Evolutionary conservation across 441 rosid species (phyloP).

Genomic region (Erodium texanum): DNA sequence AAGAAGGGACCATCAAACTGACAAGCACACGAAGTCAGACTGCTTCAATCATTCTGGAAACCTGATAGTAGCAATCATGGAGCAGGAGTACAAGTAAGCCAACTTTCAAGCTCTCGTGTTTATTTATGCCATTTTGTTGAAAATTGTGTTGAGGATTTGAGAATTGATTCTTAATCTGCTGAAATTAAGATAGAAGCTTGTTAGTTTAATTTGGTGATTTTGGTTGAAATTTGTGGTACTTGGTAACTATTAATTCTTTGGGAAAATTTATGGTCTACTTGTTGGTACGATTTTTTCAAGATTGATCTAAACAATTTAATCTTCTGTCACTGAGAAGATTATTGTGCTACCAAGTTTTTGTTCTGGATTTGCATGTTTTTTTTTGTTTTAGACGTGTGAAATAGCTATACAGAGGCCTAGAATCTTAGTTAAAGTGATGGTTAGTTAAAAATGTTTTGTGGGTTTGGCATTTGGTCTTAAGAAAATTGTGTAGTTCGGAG

Average conservation of each 20-base stretch:
- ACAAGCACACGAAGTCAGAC: neutral
- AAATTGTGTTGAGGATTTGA: neutral
- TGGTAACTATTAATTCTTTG: neutral
- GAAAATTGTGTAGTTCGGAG: neutral
- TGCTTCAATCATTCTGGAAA: neutral
- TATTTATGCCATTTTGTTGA: neutral
- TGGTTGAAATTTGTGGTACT: neutral
- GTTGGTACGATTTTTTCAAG: neutral
- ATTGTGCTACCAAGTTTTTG: neutral
- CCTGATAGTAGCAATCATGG: neutral
- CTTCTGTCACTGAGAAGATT: neutral
- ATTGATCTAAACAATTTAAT: neutral
- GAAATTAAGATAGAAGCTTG: neutral
- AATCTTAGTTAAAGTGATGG: neutral
- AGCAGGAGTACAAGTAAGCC: neutral
- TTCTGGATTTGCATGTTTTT: neutral
- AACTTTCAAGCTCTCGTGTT: neutral
- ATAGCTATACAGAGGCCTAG: neutral
- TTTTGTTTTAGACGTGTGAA: neutral
- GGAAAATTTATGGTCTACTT: neutral
- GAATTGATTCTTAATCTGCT: no score
- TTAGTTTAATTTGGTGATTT: neutral
- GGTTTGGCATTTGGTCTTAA: neutral
- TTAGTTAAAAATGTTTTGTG: neutral
- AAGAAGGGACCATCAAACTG: neutral